Base-by-base conservation (phyloP, 805 yeast species). In the Naumovozyma baii region DNA sequence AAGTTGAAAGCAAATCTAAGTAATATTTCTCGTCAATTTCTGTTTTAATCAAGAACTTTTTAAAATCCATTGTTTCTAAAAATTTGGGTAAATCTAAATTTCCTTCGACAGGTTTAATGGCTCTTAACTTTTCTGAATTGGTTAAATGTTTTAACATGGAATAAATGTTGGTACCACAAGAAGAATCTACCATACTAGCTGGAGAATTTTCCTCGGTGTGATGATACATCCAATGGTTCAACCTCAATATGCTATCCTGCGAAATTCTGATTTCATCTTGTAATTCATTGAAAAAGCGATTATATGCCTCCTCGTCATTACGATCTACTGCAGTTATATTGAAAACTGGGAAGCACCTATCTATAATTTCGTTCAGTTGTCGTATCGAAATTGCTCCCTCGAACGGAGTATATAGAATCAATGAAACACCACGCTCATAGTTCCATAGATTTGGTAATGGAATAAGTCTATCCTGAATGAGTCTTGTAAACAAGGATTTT, bases 181-280 rank as follows among this genome's bases (percentile, higher is more conserved):
- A 28, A 10, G 34, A 19, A 18, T 15, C 16, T 10, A 13, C 18
- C 17, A 22, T 18, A 12, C 9, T 33, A 22, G 10, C 26, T 7
- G 26, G 26, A 22, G 26, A 22, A 20, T 31, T n/a, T 25, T 14
- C 34, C 17, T 38, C 28, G 4, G 34, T 34, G 7, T 40, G 30
- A 31, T 50, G 46, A 36, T 53, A 51, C 63, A 59, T 59, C 63
- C 63, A 59, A 34, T 54, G 54, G 18, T 52, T 41, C 44, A 53
- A 45, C 25, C 57, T 47, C n/a, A 46, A 36, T n/a, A 55, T 46
- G 32, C 57, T 48, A 38, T 49, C 34, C 13, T 37, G 17, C 17
- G 42, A 38, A 14, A 45, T 31, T 31, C 25, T 25, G 29, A 28
- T 19, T 36, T 44, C 43, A 33, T 26, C 22, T 13, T 32, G 26